phyloP scores from a whole-genome alignment of 1,139 yeast species.

The Magnusiomyces ingens region DNA sequence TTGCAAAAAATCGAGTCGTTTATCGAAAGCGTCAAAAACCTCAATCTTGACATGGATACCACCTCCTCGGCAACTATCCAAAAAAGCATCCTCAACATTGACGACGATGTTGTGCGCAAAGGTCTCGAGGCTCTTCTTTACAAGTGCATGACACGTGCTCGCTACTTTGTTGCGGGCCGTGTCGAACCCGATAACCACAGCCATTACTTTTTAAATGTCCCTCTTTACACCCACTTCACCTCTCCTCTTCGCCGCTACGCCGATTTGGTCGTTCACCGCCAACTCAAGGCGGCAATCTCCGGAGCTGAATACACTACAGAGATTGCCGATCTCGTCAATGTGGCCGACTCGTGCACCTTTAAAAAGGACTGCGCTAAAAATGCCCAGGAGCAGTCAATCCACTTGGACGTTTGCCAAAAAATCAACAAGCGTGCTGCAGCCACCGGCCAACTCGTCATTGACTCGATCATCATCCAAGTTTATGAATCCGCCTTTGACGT shows the following conservation, averaged over 20 bases:
- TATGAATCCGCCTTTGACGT: constrained; percentile 96
- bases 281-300: constrained; percentile 60
- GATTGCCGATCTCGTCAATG: constrained; percentile 65
- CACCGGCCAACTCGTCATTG: constrained; percentile 64
- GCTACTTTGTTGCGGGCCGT: constrained; percentile 82
- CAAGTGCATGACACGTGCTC: constrained; percentile 81
- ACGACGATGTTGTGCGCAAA: constrained; percentile 57
- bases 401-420: constrained; percentile 74
- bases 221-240: constrained; percentile 88
- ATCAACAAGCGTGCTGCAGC: constrained; percentile 70
- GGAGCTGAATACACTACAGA: constrained; percentile 44
- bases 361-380: constrained; percentile 89
- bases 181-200: constrained; percentile 67
- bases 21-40: constrained; percentile 57
- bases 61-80: constrained; percentile 68
- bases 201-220: constrained; percentile 76
- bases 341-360: constrained; percentile 89
- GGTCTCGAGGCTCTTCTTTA: constrained; percentile 74
- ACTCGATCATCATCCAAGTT: constrained; percentile 86
- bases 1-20: constrained; percentile 76
- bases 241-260: constrained; percentile 90
- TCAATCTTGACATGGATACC: constrained; percentile 60
- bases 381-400: constrained; percentile 94
- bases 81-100: constrained; percentile 58
- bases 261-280: constrained; percentile 88